A percentile compares a stretch with the other conserved stretches of the same genome.
Conservation (phyloP, 1,284 basidiomycete genomes). For the Pseudozyma pruni region DNA sequence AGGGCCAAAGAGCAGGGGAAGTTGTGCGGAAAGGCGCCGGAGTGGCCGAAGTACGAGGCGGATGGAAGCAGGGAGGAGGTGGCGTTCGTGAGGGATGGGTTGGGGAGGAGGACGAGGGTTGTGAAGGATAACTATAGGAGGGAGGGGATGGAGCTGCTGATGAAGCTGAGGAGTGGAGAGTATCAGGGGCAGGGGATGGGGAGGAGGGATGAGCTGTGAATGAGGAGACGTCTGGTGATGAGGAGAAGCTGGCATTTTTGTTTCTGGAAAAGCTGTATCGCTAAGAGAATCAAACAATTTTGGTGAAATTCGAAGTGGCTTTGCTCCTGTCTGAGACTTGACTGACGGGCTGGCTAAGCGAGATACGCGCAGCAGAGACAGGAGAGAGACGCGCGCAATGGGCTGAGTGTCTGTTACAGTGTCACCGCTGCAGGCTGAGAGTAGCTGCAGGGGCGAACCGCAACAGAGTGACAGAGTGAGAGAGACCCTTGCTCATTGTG, state of each 20-base stretch:
- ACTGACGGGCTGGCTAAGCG: no score
- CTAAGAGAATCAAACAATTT: neutral
- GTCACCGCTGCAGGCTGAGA: no score
- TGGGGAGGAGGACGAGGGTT: slow-evolving; percentile 8
- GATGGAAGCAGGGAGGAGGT: slow-evolving; percentile 1
- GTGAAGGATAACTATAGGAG: slow-evolving; percentile 14
- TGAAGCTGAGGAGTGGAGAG: slow-evolving; percentile 13
- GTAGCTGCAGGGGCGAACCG: no score
- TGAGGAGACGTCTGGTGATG: slow-evolving; percentile 8
- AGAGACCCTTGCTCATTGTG: no score
- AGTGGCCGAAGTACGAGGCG: slow-evolving; percentile 46
- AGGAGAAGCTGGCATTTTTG: neutral
- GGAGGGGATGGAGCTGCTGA: slow-evolving; percentile 28
- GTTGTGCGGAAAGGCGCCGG: slow-evolving; percentile 7
- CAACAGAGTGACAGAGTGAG: no score
- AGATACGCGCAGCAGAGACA: no score
- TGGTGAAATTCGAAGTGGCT: neutral
- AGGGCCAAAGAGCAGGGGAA: slow-evolving; percentile 7
- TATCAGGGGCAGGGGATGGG: slow-evolving; percentile 8
- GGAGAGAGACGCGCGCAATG: no score
- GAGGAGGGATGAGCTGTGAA: slow-evolving; percentile 33
- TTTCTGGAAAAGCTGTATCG: no score
- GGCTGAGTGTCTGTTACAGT: no score
- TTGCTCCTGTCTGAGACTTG: no score
- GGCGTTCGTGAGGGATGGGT: slow-evolving; percentile 17